Conservation (phyloP, 768 basidiomycete species). For the Tephrocybe sp. region DNA sequence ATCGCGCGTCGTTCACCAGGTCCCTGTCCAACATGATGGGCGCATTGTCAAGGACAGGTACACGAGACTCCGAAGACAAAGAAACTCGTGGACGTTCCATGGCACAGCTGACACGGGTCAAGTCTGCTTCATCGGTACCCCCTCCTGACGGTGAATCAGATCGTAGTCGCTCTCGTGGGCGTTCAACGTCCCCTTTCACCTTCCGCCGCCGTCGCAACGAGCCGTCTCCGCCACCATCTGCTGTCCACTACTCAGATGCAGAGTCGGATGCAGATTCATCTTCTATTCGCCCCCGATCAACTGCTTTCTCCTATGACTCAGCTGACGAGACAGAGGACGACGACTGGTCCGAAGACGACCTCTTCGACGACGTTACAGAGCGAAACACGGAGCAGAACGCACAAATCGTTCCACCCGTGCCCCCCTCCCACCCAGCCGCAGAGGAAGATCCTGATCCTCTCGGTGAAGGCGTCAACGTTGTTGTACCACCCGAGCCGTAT, state of each 20-base stretch:
- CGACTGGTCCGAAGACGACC: constrained; percentile 56
- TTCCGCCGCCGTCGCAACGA: constrained; percentile 67
- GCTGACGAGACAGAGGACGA: constrained; percentile 63
- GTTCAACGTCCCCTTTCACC: constrained; percentile 79
- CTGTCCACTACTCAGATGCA: constrained; percentile 61
- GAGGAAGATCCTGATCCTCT: constrained; percentile 81
- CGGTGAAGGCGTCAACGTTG: constrained; percentile 90
- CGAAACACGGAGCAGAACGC: constrained; percentile 87
- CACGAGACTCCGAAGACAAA: constrained; percentile 38
- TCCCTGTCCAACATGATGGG: constrained; percentile 72
- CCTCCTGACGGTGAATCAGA: constrained; percentile 35
- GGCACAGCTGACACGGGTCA: constrained; percentile 40
- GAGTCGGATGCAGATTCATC: constrained; percentile 56
- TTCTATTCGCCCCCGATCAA: constrained; percentile 51
- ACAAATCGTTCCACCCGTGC: constrained; percentile 34
- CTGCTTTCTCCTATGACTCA: constrained; percentile 61
- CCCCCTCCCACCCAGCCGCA: constrained; percentile 34
- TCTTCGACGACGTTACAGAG: constrained; percentile 79
- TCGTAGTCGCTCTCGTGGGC: constrained; percentile 57
- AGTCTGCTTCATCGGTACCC: constrained; percentile 46
- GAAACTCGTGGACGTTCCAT: constrained; percentile 54
- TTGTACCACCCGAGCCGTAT: constrained; percentile 80
- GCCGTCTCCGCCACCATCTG: constrained; percentile 53
- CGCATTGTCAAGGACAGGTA: constrained; percentile 55
- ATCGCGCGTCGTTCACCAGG: constrained; percentile 55